Conservation (phyloP, 768 basidiomycete species). For the Heimioporus sp. region DNA sequence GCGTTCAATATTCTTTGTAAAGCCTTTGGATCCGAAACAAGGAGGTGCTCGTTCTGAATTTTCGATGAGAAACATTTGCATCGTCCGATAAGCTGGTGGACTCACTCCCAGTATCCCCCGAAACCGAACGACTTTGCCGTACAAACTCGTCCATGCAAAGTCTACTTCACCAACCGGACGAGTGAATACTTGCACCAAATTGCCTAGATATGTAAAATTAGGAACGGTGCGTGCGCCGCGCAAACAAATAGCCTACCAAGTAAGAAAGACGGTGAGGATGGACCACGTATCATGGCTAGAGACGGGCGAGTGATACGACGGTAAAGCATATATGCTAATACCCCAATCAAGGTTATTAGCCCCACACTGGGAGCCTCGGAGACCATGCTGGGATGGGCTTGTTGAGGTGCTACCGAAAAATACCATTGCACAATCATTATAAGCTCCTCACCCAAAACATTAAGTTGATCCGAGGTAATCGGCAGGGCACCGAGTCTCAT, state of each 20-base stretch:
- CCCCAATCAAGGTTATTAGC: too few relatives aligned
- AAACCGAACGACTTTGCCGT: conserved; percentile 25
- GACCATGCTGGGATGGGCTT: too few relatives aligned
- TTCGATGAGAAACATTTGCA: conserved; percentile 8
- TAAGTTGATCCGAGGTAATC: too few relatives aligned
- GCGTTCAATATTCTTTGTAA: conserved; percentile 38
- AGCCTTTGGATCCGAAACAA: conserved; percentile 47
- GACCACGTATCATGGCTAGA: background rate
- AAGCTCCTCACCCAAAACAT: too few relatives aligned
- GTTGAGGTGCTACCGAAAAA: too few relatives aligned
- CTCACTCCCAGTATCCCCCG: conserved; percentile 24
- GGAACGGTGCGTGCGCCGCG: too few relatives aligned
- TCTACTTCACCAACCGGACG: conserved; percentile 27
- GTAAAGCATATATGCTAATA: background rate
- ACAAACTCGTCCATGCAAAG: conserved; percentile 27
- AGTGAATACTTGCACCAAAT: conserved; percentile 13
- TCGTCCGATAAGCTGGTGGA: background rate
- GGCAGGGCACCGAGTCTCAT: too few relatives aligned
- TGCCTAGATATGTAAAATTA: conserved; percentile 9
- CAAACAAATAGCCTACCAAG: background rate
- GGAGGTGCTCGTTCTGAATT: conserved; percentile 42
- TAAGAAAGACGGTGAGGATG: background rate
- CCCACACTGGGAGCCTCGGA: too few relatives aligned
- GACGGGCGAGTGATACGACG: background rate
- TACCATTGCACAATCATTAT: too few relatives aligned